Evolutionary conservation across 768 basidiomycete genomes (phyloP), one percentile per base, ranked within the genome.

Genomic region (Podaxis pistillaris): DNA sequence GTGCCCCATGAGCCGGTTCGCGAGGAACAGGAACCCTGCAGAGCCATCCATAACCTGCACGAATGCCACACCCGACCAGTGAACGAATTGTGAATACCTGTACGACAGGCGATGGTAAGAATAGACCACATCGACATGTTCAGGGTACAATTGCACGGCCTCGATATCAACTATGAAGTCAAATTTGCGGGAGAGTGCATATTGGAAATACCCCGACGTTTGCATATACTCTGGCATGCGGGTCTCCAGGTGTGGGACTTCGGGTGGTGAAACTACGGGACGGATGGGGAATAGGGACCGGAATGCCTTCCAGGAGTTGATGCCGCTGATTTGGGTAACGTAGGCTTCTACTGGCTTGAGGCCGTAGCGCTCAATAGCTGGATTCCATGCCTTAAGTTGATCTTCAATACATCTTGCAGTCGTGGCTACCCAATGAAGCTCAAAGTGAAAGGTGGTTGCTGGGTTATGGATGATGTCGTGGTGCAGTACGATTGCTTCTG

Each of bases 381-480:
- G 81, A 60, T 84, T 85, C 91, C 94, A 95, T 56, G 84, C 81
- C 41, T 90, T 86, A 22, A 97, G 80, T 56, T 89, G 83, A 66
- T 96, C 94, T 66, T 98, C 96, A 56, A 98, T 91, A 65, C 88
- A 89, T 26, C 92, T 86, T 26, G 94, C 94, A 0, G 94, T 95
- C 1, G 95, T 91, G 2, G 94, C 95, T 46, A 98, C 89, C 96
- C 97, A 99, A 64, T 96, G 93, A 30, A 99, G 80, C 74, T 99
- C 95, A 68, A 98, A 95, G 73, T 98, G 96, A 76, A 97, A 97
- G 63, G 91, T 92, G 30, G 90, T 96, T n/a, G 81, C 85, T 0
- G 94, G 91, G 70, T 98, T 98, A 73, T 98, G 96, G 57, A 96
- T 91, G 61, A 97, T 86, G 74, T 98, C 97, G 73, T 96, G 88